Evolutionary conservation across 768 basidiomycete genomes (phyloP).

Genomic region (Suillus tomentosus): DNA sequence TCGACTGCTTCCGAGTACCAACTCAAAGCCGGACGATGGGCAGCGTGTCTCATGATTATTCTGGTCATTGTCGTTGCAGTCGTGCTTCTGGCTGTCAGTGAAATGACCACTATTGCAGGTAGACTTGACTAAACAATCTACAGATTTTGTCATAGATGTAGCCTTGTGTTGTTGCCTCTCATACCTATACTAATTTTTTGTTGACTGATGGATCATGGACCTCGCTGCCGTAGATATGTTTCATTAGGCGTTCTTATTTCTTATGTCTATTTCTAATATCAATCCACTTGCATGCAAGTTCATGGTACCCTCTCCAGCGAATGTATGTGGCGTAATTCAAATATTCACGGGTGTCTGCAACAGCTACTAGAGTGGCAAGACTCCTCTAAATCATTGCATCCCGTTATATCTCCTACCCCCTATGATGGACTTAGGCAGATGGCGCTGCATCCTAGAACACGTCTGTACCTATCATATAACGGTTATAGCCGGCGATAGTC

Average conservation of each 20-base stretch:
- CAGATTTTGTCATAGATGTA: conserved; percentile 8
- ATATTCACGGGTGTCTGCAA: background rate
- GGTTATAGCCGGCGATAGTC: background rate
- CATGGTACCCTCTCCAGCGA: background rate
- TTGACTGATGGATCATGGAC: background rate
- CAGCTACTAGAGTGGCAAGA: background rate
- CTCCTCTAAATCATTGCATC: background rate
- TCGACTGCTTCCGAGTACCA: conserved; percentile 91
- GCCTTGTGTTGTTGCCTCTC: conserved; percentile 36
- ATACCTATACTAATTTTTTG: background rate
- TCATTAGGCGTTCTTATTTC: conserved; percentile 27
- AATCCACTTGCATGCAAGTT: background rate
- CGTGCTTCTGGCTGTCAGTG: conserved; percentile 88
- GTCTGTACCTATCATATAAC: background rate
- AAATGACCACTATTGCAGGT: conserved; percentile 9
- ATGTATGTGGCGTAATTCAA: no score
- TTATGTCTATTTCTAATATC: conserved; percentile 20
- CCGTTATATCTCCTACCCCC: background rate
- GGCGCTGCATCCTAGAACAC: background rate
- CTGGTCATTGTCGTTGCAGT: conserved; percentile 84
- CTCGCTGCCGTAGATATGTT: background rate
- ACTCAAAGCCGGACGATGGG: conserved; percentile 87
- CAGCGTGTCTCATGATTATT: conserved; percentile 87
- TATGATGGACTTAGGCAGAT: background rate
- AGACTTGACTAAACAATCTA: background rate